Conservation (phyloP, 345 rosid species). For the Fremontodendron californicum region DNA sequence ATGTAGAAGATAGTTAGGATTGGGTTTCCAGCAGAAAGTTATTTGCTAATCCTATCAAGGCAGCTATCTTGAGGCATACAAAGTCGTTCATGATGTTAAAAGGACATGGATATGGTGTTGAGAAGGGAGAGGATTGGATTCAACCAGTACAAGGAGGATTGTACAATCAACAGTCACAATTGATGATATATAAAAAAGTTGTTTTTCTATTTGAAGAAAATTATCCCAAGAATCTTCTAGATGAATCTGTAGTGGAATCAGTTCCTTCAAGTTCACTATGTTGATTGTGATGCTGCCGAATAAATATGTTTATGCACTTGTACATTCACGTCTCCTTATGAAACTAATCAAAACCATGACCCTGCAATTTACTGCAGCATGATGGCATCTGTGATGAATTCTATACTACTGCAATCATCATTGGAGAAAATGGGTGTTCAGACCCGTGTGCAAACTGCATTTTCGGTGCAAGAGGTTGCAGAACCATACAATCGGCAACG, state of each 20-base stretch:
- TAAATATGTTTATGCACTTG: background rate
- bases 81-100: background rate
- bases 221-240: background rate
- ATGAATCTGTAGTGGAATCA: background rate
- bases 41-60: background rate
- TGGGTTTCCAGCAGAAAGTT: background rate
- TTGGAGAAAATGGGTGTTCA: conserved; percentile 75
- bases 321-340: background rate
- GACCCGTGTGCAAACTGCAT: conserved; percentile 73
- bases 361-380: conserved; percentile 43
- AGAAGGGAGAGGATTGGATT: background rate
- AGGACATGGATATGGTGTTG: background rate
- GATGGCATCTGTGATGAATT: conserved; percentile 96
- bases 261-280: background rate
- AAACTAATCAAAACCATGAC: conserved; percentile 3
- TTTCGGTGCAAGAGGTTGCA: conserved; percentile 64
- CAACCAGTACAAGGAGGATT: background rate
- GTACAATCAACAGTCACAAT: background rate
- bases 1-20: background rate
- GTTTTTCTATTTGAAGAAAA: background rate
- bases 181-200: background rate
- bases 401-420: conserved; percentile 78
- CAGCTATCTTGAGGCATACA: background rate
- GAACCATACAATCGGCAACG: conserved; percentile 81
- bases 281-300: background rate